Base-by-base conservation (phyloP, 2,329 filamentous ascomycete genomes). In the Fragosphaeria purpurea region DNA sequence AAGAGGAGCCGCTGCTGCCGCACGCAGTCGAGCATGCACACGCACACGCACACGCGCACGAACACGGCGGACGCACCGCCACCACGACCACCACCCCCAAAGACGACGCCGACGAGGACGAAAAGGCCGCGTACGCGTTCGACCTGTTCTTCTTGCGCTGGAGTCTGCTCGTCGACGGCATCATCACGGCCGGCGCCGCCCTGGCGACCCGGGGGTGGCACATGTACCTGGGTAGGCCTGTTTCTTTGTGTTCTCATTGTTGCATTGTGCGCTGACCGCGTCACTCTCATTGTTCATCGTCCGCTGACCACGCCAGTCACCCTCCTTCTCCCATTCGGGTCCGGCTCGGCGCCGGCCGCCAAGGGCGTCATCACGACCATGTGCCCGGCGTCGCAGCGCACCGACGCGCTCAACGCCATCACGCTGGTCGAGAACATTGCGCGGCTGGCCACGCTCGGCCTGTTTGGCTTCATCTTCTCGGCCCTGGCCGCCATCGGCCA, bases 281-380 rank as follows among this genome's bases (percentile, higher is more conserved):
- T 37, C 11, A 7, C 35, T 11, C 11, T 37, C 11, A 22, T 22
- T 22, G 22, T 22, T 22, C 22, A 22, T 22, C 22, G 22, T 22
- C 22, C 22, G 22, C 22, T 22, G 22, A 22, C 22, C 22, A 22
- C 22, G 0, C 47, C 52, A 74, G 76, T 83, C 1, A 81, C 81
- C 0, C 74, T 78, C 32, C 61, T 86, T 1, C 70, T 88, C 0
- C 84, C 84, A 0, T 77, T 87, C 34, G 82, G 80, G 0, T 83
- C 83, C 0, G 84, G 84, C 0, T 83, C 83, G 0, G 83, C 82
- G 0, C 76, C 82, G 0, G 81, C 83, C 0, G 81, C 82, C 1
- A 88, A 87, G 56, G 84, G 83, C 1, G 80, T 83, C n/a, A 85
- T 87, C 53, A 75, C 85, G 0, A 77, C 84, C 51, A 83, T 87